Evolutionary conservation across 2,329 filamentous ascomycete species (phyloP).

Genomic region (Hirsutella rhossiliensis): DNA sequence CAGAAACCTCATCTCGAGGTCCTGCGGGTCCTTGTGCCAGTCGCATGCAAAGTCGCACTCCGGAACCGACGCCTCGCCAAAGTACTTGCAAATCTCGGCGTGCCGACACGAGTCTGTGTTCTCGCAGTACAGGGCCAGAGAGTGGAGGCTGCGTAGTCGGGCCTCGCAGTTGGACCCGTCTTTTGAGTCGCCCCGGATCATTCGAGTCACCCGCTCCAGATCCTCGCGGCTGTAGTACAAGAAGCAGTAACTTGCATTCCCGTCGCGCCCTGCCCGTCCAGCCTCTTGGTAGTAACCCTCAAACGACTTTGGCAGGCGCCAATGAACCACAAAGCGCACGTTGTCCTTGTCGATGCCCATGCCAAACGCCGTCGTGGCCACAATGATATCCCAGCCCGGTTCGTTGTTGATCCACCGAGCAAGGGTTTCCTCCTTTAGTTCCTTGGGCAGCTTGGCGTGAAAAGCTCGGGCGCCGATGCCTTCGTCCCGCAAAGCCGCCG

Average conservation of each 20-base stretch:
- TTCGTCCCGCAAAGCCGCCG: constrained; percentile 50
- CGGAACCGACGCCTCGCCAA: constrained; percentile 50
- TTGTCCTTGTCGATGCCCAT: constrained; percentile 98
- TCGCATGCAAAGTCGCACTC: constrained; percentile 67
- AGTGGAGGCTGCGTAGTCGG: constrained; percentile 50
- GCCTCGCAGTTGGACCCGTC: constrained; percentile 32
- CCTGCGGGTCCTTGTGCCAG: constrained; percentile 57
- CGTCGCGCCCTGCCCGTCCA: constrained; percentile 80
- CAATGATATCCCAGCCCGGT: constrained; percentile 76
- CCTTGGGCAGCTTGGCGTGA: constrained; percentile 55
- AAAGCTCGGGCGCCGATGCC: constrained; percentile 65
- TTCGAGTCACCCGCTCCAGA: constrained; percentile 56
- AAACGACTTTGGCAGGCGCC: constrained; percentile 87
- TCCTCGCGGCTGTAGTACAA: constrained; percentile 88
- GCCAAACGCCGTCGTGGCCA: constrained; percentile 90
- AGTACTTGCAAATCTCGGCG: constrained; percentile 61
- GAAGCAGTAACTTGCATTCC: constrained; percentile 76
- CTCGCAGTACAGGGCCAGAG: constrained; percentile 74
- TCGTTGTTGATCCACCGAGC: constrained; percentile 61
- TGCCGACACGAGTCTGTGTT: constrained; percentile 63
- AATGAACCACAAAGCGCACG: constrained; percentile 89
- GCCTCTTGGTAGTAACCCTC: constrained; percentile 96
- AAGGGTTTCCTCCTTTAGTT: constrained; percentile 60
- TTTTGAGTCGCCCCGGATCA: constrained; percentile 35
- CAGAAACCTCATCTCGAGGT: constrained; percentile 44